These are phyloP conservation scores for Brassica rapa DNA, from an alignment of 345 rosid genomes.

Conservation along the genomic window DNA sequence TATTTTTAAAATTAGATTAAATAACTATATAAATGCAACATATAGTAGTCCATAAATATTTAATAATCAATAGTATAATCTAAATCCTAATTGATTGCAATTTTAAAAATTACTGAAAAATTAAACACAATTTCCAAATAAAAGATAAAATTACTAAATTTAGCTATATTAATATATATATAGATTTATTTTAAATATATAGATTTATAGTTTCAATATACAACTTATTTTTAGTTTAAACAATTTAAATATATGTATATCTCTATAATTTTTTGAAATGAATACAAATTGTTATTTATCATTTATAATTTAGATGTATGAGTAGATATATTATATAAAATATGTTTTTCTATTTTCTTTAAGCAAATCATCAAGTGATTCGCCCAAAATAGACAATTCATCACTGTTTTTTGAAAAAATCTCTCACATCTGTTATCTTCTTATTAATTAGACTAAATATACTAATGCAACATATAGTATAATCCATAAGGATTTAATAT, in stretches of 20 bases:
- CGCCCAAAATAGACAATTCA: background rate
- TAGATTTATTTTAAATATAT: too few species aligned
- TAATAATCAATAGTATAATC: background rate
- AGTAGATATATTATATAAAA: too few species aligned
- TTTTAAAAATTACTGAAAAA: background rate
- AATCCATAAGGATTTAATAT: background rate
- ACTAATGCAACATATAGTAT: background rate
- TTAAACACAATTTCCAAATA: background rate
- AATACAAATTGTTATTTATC: too few species aligned
- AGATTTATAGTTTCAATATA: background rate
- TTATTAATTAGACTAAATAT: background rate
- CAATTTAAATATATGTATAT: background rate
- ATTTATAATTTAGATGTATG: background rate
- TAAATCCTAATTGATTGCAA: background rate
- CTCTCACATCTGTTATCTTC: background rate
- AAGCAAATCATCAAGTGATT: background rate
- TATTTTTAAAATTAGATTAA: background rate
- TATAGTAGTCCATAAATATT: background rate
- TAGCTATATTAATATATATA: too few species aligned
- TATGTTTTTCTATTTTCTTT: background rate
- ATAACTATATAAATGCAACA: too few species aligned
- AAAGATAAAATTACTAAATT: background rate
- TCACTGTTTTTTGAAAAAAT: too few species aligned
- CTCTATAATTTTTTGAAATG: background rate
- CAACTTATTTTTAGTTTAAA: too few species aligned